Evolutionary conservation across 805 yeast species (phyloP), one percentile per base, ranked within the genome.

Genomic region (Grigorovia jiainica): DNA sequence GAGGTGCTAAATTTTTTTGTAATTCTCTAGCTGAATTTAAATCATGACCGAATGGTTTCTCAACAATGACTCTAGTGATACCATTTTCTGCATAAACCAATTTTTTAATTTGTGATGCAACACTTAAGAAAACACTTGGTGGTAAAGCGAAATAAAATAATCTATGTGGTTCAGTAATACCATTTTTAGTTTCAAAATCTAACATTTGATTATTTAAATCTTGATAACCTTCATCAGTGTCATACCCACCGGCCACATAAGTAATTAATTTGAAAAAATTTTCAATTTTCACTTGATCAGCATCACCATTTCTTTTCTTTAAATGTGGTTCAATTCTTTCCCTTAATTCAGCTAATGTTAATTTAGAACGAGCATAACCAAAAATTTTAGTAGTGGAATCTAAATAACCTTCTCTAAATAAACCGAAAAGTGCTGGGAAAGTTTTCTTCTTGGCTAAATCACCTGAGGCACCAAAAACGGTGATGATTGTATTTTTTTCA

Each of bases 41-140:
- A 63, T 92, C 97, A 62, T 78, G 92, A 48, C 98, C 98, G 60
- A 92, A 92, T 32, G 98, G 98, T 71, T 92, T 92, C 68, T 92
- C 98, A 42, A 92, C 85, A 56, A 92, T 86, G 51, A 92, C 68
- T 63, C 96, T 77, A 30, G 87, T 78, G 42, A 72, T 57, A 41
- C 95, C 95, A 41, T 75, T 68, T 31, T 69, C 70, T 7, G 82
- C 78, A 63, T 87, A 84, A 50, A 76, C 75, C 55, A 74, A 63
- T 52, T 75, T 66, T 66, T 83, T 87, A 57, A 92, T 67, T 47
- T 83, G 76, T 37, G 69, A 64, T 39, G 92, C 86, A 36, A 90
- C 97, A 29, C 71, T 63, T 42, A 82, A 80, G 66, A 92, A 92
- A 32, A 82, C 95, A 9, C 87, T 79, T 27, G 98, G 98, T 16